Percentiles rank a stretch among this genome's conserved stretches.
These are phyloP conservation scores for Cyberlindnera euphorbiiphila DNA, from an alignment of 805 yeast genomes.

Conservation along the genomic window DNA sequence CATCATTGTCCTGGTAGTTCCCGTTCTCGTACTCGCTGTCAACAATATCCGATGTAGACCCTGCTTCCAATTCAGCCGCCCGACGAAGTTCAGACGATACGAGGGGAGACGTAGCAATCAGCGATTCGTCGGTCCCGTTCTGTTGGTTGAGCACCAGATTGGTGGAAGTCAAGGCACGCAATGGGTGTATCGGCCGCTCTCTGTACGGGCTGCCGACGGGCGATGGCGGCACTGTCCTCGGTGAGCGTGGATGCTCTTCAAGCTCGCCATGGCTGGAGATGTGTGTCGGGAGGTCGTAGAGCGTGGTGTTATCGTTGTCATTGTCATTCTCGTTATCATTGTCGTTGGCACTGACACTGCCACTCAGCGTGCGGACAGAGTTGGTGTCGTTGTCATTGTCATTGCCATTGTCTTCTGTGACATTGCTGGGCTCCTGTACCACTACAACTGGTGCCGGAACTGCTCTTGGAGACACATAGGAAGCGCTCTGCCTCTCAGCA, in stretches of 20 bases:
- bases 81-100: slow-evolving; percentile 7
- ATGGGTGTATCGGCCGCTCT: slow-evolving; percentile 25
- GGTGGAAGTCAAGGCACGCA: slow-evolving; percentile 27
- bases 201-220: slow-evolving; percentile 25
- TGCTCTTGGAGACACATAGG: too few relatives aligned
- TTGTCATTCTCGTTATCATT: slow-evolving; percentile 1
- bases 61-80: neutral
- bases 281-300: slow-evolving; percentile 24
- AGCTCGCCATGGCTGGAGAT: slow-evolving; percentile 24
- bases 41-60: too few relatives aligned
- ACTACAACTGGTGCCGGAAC: too few relatives aligned
- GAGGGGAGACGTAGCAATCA: slow-evolving; percentile 16
- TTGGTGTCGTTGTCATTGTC: slow-evolving; percentile 12
- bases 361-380: slow-evolving; percentile 22
- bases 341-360: too few relatives aligned
- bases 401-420: too few relatives aligned
- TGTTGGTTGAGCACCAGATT: slow-evolving; percentile 22
- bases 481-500: slow-evolving; percentile 19
- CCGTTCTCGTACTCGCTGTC: too few relatives aligned
- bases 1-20: too few relatives aligned
- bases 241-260: slow-evolving; percentile 5
- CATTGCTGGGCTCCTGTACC: too few relatives aligned
- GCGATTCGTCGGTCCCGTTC: slow-evolving; percentile 25
- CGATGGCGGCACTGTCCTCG: slow-evolving; percentile 22
- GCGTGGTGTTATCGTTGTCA: slow-evolving; percentile 2